A percentile compares a stretch with the other conserved stretches of the same genome.
Evolutionary conservation across 805 yeast genomes (phyloP).

Genomic region (Priceomyces medius): DNA sequence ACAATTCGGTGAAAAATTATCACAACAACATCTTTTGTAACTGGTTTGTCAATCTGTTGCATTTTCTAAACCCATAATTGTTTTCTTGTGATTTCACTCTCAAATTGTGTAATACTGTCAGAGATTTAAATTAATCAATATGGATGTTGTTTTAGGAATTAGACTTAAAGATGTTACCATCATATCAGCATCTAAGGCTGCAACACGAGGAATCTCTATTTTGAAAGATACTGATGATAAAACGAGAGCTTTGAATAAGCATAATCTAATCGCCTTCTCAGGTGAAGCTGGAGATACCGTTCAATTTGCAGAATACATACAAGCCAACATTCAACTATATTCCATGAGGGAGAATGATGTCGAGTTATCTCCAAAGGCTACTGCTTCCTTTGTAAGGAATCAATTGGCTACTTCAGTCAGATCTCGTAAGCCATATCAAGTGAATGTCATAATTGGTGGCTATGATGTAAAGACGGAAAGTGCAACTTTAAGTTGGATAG

Average conservation of each 20-base stretch:
- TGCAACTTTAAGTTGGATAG: constrained; percentile 83
- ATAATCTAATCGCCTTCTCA: constrained; percentile 80
- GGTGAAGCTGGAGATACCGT: constrained; percentile 98
- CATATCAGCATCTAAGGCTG: constrained; percentile 92
- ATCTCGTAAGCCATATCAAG: constrained; percentile 91
- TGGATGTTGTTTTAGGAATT: constrained; percentile 92
- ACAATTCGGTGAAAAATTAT: neutral
- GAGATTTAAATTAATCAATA: constrained; percentile 22
- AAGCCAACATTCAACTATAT: constrained; percentile 87
- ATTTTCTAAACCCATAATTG: neutral
- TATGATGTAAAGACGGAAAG: constrained; percentile 56
- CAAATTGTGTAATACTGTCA: constrained; percentile 1
- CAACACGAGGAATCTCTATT: constrained; percentile 60
- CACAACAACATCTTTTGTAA: too few species aligned
- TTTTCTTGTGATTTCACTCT: neutral
- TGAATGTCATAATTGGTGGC: constrained; percentile 86
- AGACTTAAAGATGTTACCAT: constrained; percentile 77
- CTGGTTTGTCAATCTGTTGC: neutral
- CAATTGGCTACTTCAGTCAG: constrained; percentile 85
- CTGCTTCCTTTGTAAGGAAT: constrained; percentile 84
- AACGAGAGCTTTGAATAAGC: constrained; percentile 63
- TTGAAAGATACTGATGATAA: constrained; percentile 44
- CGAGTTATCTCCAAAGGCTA: constrained; percentile 81
- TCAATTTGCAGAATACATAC: constrained; percentile 91
- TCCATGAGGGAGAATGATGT: constrained; percentile 75